phyloP scores from a whole-genome alignment of 208 protist species.

The Phytomonas francai region DNA sequence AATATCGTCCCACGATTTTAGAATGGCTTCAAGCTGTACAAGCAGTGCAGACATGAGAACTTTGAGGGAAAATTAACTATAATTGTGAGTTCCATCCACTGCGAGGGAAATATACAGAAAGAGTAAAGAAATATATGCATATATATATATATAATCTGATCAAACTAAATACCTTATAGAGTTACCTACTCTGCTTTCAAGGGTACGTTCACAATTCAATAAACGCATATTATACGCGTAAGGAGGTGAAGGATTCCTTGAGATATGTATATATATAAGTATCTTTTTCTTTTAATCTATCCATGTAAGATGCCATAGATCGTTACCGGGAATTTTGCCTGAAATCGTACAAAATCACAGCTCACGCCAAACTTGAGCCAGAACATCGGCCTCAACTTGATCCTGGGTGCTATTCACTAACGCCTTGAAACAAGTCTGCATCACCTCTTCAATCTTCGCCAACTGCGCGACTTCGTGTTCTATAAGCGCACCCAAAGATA shows the following conservation, averaged over 20 bases:
- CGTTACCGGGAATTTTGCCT: not conserved
- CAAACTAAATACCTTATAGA: not conserved
- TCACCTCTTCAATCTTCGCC: not conserved
- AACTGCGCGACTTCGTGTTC: not conserved
- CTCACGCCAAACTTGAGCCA: not conserved
- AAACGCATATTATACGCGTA: not conserved
- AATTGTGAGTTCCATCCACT: not conserved
- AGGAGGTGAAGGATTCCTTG: not conserved
- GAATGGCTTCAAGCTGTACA: conserved; percentile 8
- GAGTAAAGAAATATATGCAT: not conserved
- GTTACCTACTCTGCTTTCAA: not conserved
- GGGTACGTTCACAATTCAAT: not conserved
- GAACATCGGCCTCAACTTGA: not conserved
- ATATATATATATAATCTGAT: not conserved
- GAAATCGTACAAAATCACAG: not conserved
- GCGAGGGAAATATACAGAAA: not conserved
- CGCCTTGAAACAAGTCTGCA: not conserved
- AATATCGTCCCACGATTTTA: conserved; percentile 9
- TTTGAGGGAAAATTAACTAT: not conserved
- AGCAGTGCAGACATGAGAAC: conserved; percentile 11
- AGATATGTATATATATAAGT: conserved; percentile 7
- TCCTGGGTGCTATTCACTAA: not conserved
- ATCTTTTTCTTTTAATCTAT: not conserved
- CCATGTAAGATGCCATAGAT: not conserved
- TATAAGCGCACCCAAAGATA: not conserved